phyloP scores from a whole-genome alignment of 345 rosid species.

The Salix dunnii region DNA sequence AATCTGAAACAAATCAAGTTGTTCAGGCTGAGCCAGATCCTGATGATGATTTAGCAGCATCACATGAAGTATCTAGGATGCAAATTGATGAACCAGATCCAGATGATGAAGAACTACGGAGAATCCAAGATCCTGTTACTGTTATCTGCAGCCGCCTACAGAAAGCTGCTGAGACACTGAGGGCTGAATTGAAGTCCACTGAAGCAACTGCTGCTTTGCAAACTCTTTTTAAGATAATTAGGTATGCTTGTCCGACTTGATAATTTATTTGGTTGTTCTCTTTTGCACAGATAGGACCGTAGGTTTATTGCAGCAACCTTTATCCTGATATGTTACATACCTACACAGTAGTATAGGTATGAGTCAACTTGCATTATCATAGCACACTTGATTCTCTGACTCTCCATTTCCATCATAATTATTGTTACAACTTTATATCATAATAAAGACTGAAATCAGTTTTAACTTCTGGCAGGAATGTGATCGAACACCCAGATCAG shows the following conservation, averaged over 20 bases:
- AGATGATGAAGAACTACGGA: conserved; percentile 65
- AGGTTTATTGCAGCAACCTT: neutral
- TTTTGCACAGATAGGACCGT: neutral
- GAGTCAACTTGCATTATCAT: neutral
- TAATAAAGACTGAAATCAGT: conserved; percentile 9
- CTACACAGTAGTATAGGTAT: neutral
- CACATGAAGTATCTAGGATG: conserved; percentile 32
- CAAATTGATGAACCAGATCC: conserved; percentile 69
- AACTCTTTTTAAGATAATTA: conserved; percentile 67
- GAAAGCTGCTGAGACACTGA: conserved; percentile 58
- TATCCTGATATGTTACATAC: neutral
- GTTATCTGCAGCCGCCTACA: conserved; percentile 54
- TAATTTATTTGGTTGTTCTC: neutral
- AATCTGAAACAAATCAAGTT: conserved; percentile 19
- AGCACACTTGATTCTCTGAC: neutral
- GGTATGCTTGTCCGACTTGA: conserved; percentile 38
- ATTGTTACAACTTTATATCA: neutral
- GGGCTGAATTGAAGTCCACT: conserved; percentile 45
- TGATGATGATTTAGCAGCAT: conserved; percentile 25
- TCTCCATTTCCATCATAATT: neutral
- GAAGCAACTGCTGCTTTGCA: conserved; percentile 48
- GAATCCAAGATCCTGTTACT: conserved; percentile 74
- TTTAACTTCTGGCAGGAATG: conserved; percentile 49
- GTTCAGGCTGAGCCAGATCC: conserved; percentile 35
- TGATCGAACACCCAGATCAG: conserved; percentile 73